phyloP scores from a whole-genome alignment of 495 filamentous ascomycete genomes.

The Hyaloscypha hepaticicola region DNA sequence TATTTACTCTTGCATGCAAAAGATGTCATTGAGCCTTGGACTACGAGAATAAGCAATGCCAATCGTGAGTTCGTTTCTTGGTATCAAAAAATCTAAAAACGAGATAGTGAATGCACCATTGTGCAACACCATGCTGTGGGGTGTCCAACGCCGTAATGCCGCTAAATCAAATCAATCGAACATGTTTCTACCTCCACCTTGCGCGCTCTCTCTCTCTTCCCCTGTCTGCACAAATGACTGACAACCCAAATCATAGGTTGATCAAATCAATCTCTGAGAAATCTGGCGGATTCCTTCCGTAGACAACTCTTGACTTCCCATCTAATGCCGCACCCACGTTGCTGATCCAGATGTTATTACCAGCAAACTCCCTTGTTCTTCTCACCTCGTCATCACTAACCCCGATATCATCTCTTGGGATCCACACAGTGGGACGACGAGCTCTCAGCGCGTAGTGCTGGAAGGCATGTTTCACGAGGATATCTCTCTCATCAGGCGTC shows the following conservation, averaged over 20 bases:
- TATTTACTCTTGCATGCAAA: too few relatives aligned
- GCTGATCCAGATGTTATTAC: slow-evolving; percentile 82
- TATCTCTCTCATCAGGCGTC: slow-evolving; percentile 85
- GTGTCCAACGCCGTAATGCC: not conserved
- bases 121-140: not conserved
- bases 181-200: not conserved
- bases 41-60: not conserved
- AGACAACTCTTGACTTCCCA: slow-evolving; percentile 80
- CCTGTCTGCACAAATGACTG: not conserved
- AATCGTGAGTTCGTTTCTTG: not conserved
- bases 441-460: slow-evolving; percentile 86
- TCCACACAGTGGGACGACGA: slow-evolving; percentile 87
- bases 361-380: slow-evolving; percentile 71
- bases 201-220: too few relatives aligned
- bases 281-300: slow-evolving; percentile 85
- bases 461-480: slow-evolving; percentile 84
- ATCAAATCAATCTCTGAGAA: slow-evolving; percentile 91
- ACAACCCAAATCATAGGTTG: slow-evolving; percentile 53
- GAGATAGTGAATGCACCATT: not conserved
- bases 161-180: not conserved
- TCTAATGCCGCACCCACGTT: slow-evolving; percentile 89
- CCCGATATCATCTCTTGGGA: slow-evolving; percentile 87
- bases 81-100: not conserved
- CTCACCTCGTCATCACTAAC: slow-evolving; percentile 88
- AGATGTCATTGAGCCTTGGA: too few relatives aligned